Evolutionary conservation across 2,329 filamentous ascomycete species (phyloP).

Genomic region (Fusarium sp.): DNA sequence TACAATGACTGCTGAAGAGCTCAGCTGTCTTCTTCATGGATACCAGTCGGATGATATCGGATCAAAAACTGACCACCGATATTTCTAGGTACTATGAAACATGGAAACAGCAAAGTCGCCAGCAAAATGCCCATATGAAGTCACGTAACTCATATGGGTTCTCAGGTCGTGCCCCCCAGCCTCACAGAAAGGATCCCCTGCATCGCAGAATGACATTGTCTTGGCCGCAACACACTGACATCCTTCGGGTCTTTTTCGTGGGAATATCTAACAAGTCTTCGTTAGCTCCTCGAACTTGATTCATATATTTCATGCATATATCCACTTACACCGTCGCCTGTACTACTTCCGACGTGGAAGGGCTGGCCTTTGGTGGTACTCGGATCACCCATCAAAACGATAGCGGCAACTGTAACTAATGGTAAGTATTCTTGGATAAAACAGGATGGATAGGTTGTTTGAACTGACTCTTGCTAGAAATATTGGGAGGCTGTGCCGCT

Average conservation of each 20-base stretch:
- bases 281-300: background rate
- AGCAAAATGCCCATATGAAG: conserved; percentile 28
- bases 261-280: conserved; percentile 23
- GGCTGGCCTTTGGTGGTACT: conserved; percentile 37
- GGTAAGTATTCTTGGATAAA: background rate
- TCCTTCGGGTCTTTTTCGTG: conserved; percentile 29
- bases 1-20: no score
- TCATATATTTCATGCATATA: accelerated
- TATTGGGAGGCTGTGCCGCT: conserved; percentile 10
- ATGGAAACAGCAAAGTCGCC: conserved; percentile 28
- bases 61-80: no score
- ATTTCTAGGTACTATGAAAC: conserved; percentile 7
- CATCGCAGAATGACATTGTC: conserved; percentile 39
- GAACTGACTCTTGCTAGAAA: conserved; percentile 31
- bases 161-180: conserved; percentile 34
- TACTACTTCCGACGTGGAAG: conserved; percentile 39
- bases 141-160: conserved; percentile 42
- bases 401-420: conserved; percentile 27
- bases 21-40: background rate
- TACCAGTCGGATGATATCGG: background rate
- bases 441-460: no score
- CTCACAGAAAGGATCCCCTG: conserved; percentile 42
- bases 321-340: conserved; percentile 36
- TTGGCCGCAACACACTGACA: conserved; percentile 24
- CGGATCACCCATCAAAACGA: conserved; percentile 46